Percentiles rank a stretch among this genome's conserved stretches.
Conservation (phyloP, 305 asterid species). For the Solanum aculeatissimum region DNA sequence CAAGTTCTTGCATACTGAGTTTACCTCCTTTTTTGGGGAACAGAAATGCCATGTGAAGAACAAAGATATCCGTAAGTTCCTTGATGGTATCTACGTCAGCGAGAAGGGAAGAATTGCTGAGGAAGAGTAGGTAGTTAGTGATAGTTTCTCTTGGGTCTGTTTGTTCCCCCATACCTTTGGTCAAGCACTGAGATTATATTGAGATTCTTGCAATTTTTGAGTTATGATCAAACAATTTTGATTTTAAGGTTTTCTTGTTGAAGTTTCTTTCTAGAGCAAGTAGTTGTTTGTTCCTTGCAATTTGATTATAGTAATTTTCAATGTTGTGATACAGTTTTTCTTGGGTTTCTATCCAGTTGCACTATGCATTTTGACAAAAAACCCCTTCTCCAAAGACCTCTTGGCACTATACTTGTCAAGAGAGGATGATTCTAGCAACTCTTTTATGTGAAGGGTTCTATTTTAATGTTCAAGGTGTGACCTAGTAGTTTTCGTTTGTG, state of each 20-base stretch:
- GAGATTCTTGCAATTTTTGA: neutral
- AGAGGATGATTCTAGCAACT: neutral
- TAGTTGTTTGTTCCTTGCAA: neutral
- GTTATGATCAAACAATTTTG: neutral
- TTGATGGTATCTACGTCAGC: constrained; percentile 81
- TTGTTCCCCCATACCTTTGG: neutral
- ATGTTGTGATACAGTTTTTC: neutral
- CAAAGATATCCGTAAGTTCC: constrained; percentile 83
- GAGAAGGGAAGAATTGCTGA: constrained; percentile 64
- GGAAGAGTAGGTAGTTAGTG: constrained; percentile 25
- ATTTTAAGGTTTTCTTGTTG: neutral
- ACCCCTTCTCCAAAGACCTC: neutral
- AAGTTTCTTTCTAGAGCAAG: neutral
- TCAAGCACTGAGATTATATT: neutral
- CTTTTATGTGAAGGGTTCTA: neutral
- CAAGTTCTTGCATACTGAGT: neutral
- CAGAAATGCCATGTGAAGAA: constrained; percentile 53
- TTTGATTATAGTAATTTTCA: neutral
- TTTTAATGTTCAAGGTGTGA: neutral
- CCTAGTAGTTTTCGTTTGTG: too few species aligned
- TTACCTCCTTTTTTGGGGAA: neutral
- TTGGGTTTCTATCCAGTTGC: neutral
- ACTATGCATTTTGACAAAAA: neutral
- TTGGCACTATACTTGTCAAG: neutral
- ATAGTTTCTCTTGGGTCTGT: neutral